These are phyloP conservation scores for Fistulifera pelliculosa DNA, from an alignment of 108 stramenopile genomes.

Conservation along the genomic window DNA sequence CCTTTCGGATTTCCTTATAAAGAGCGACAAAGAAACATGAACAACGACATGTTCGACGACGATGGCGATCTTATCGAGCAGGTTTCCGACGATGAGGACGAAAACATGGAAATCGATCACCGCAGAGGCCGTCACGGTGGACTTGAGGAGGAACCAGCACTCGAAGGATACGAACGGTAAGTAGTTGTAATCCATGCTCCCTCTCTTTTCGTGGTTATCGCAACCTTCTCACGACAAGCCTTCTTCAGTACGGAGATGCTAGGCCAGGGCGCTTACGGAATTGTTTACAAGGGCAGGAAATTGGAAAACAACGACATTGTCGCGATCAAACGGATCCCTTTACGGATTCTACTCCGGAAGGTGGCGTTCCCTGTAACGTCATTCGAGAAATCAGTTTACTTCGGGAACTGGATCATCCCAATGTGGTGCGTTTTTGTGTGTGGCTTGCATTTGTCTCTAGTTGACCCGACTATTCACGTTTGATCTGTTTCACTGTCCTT, in stretches of 20 bases:
- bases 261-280: constrained; percentile 98
- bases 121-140: constrained; percentile 8
- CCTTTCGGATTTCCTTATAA: background rate
- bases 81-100: constrained; percentile 13
- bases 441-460: background rate
- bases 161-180: constrained; percentile 78
- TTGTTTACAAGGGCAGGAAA: constrained; percentile 95
- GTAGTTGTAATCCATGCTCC: constrained; percentile 7
- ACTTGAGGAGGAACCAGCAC: constrained; percentile 65
- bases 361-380: constrained; percentile 84
- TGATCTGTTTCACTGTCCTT: background rate
- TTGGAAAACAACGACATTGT: constrained; percentile 64
- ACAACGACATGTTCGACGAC: constrained; percentile 11
- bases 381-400: constrained; percentile 78
- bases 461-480: background rate
- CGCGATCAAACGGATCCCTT: constrained; percentile 87
- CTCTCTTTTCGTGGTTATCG: background rate
- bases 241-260: constrained; percentile 88
- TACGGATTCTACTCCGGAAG: constrained; percentile 76
- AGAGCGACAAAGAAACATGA: background rate
- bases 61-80: constrained; percentile 15
- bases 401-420: constrained; percentile 72
- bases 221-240: background rate
- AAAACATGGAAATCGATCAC: background rate
- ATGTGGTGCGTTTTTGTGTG: constrained; percentile 51